Percentiles rank a stretch among this genome's conserved stretches.
These are phyloP conservation scores for Phialocephala subalpina DNA, from an alignment of 2,329 filamentous ascomycete genomes.

Conservation along the genomic window DNA sequence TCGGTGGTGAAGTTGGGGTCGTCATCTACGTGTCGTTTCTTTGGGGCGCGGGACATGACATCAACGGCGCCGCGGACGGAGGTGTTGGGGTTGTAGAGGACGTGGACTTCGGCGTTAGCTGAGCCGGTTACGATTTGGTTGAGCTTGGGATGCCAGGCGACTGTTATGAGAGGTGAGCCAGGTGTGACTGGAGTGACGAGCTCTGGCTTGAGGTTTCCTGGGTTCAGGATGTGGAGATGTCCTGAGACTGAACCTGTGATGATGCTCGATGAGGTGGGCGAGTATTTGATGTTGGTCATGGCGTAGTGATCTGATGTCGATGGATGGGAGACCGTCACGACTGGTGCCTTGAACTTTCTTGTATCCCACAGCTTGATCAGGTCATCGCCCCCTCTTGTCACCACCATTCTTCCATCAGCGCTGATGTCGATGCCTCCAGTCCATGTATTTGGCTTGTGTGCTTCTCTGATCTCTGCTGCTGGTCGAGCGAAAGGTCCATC, in stretches of 20 bases:
- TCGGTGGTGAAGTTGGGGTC: conserved; percentile 88
- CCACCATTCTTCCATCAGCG: conserved; percentile 86
- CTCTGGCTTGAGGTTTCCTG: conserved; percentile 86
- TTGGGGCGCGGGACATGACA: conserved; percentile 92
- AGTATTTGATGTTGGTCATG: conserved; percentile 88
- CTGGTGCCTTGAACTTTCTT: conserved; percentile 90
- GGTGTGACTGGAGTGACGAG: conserved; percentile 90
- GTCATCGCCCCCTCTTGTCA: conserved; percentile 90
- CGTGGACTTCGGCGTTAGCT: conserved; percentile 86
- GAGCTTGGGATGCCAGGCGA: conserved; percentile 91
- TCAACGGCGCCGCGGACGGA: conserved; percentile 84
- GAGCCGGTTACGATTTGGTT: conserved; percentile 97
- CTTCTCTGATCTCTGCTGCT: conserved; percentile 81
- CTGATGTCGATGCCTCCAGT: conserved; percentile 93
- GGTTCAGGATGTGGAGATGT: conserved; percentile 90
- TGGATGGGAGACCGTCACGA: conserved; percentile 79
- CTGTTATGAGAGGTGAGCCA: conserved; percentile 80
- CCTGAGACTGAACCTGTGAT: conserved; percentile 89
- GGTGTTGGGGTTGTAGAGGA: conserved; percentile 88
- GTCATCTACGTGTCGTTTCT: conserved; percentile 95
- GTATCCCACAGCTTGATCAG: conserved; percentile 97
- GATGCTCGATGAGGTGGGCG: conserved; percentile 82
- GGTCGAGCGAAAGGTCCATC: conserved; percentile 87
- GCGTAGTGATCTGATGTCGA: conserved; percentile 87
- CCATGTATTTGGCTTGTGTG: conserved; percentile 86